A percentile compares a stretch with the other conserved stretches of the same genome.
phyloP scores from a whole-genome alignment of 495 filamentous ascomycete species.

The Acidomyces sp. region DNA sequence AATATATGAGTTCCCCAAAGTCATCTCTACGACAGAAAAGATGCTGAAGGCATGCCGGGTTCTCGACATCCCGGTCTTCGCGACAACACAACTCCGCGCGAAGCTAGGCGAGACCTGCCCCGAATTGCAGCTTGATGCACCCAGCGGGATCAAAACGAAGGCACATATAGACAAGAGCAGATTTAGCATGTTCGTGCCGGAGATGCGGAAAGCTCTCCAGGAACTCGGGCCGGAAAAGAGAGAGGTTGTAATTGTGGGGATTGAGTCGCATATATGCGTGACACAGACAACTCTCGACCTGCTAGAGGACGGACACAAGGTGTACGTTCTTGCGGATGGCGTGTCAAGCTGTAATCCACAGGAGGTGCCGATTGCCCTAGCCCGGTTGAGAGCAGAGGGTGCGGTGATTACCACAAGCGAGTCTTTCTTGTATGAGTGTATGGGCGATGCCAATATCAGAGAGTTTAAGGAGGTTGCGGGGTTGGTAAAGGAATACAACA shows the following conservation, averaged over 20 bases:
- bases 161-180: slow-evolving; percentile 68
- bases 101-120: slow-evolving; percentile 66
- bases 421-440: slow-evolving; percentile 80
- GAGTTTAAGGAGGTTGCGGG: slow-evolving; percentile 59
- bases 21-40: slow-evolving; percentile 43
- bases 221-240: slow-evolving; percentile 15
- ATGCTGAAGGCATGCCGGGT: slow-evolving; percentile 37
- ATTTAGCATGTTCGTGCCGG: slow-evolving; percentile 63
- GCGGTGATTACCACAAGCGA: slow-evolving; percentile 79
- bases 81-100: slow-evolving; percentile 68
- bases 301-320: slow-evolving; percentile 55
- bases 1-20: slow-evolving; percentile 70
- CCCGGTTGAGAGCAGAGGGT: slow-evolving; percentile 58
- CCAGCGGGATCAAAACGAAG: slow-evolving; percentile 30
- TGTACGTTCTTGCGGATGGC: slow-evolving; percentile 85
- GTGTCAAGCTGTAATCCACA: slow-evolving; percentile 73
- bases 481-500: slow-evolving; percentile 57
- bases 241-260: slow-evolving; percentile 60
- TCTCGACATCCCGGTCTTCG: slow-evolving; percentile 64
- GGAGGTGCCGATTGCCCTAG: slow-evolving; percentile 70
- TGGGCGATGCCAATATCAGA: slow-evolving; percentile 69
- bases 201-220: slow-evolving; percentile 23
- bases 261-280: slow-evolving; percentile 90
- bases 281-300: slow-evolving; percentile 84
- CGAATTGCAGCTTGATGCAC: slow-evolving; percentile 44